A percentile compares a stretch with the other conserved stretches of the same genome.
phyloP scores from a whole-genome alignment of 768 basidiomycete species.

The Phanerochaete carnosa region DNA sequence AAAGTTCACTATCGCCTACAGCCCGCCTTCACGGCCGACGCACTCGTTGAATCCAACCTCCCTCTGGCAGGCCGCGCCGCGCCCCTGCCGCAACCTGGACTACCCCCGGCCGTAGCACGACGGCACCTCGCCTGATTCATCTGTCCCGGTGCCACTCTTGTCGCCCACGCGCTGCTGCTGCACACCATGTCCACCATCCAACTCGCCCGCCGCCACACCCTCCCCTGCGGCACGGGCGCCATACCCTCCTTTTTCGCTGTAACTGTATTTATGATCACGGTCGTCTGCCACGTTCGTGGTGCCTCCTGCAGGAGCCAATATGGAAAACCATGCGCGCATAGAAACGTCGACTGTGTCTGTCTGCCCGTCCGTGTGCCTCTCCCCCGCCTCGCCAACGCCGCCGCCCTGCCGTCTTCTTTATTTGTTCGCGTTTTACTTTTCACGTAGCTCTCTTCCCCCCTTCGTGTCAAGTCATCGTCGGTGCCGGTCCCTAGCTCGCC shows the following conservation, averaged over 20 bases:
- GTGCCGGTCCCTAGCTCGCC: neutral
- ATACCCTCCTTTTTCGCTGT: conserved; percentile 8
- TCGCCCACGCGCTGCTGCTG: neutral
- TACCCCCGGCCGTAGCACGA: neutral
- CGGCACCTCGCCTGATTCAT: neutral
- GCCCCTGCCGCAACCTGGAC: neutral
- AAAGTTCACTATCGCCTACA: conserved; percentile 4
- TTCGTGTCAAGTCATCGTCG: neutral
- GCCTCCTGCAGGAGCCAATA: conserved; percentile 2
- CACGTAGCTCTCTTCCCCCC: neutral
- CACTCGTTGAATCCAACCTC: conserved; percentile 1
- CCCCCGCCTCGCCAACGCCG: neutral
- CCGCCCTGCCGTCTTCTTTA: neutral
- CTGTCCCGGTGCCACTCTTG: neutral
- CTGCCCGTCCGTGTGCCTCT: neutral
- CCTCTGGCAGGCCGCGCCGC: neutral
- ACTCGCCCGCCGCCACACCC: neutral
- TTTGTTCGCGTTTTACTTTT: neutral
- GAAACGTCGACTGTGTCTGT: neutral
- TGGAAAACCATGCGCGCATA: neutral
- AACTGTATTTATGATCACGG: conserved; percentile 5
- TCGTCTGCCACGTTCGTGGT: neutral
- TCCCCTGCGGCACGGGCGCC: neutral
- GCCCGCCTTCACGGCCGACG: conserved; percentile 9
- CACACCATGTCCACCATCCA: neutral